Base-by-base conservation (phyloP, 768 basidiomycete genomes). In the Calocera viscosa region DNA sequence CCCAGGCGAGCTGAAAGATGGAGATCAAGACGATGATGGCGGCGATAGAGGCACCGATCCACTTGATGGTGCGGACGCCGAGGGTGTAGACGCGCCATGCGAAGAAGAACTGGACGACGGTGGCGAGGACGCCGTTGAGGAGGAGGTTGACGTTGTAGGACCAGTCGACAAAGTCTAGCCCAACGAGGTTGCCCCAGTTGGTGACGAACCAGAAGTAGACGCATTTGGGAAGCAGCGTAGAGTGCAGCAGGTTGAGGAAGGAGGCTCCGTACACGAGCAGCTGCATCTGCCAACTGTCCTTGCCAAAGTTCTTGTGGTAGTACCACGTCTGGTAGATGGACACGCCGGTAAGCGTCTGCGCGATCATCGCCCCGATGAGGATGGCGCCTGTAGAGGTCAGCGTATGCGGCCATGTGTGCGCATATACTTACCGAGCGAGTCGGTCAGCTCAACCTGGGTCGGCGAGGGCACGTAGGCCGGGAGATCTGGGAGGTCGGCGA, bases 181-280 rank as follows among this genome's bases (percentile, higher is more conserved):
- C 53, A 26, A 60, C 53, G 53, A 60, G 53, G 53, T 60, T 60
- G 24, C 53, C 53, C 53, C 53, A 60, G 53, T 60, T 11, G 53
- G 53, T 60, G 26, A 60, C 53, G 53, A 60, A 60, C 53, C 53
- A 60, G 53, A 60, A 60, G 53, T 60, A 60, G 53, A 60, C 53
- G 30, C 53, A 60, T 26, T 60, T 60, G 11, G 53, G 53, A 5
- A 60, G 30, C 14, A 60, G 53, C 14, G 53, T 26, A 5, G 53
- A 60, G 53, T 60, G 53, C 5, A 60, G 53, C 14, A 60, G 30
- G 53, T 60, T 60, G 53, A 60, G 53, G 5, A 14, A 14, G 53
- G 53, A 11, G 11, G 53, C 53, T 5, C 53, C 53, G 26, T 60
- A 60, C 5, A 60, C 53, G 53, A 60, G 53, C 26, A 22, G 2